Conservation (phyloP, 345 rosid genomes). For the Eucalyptus sp. region DNA sequence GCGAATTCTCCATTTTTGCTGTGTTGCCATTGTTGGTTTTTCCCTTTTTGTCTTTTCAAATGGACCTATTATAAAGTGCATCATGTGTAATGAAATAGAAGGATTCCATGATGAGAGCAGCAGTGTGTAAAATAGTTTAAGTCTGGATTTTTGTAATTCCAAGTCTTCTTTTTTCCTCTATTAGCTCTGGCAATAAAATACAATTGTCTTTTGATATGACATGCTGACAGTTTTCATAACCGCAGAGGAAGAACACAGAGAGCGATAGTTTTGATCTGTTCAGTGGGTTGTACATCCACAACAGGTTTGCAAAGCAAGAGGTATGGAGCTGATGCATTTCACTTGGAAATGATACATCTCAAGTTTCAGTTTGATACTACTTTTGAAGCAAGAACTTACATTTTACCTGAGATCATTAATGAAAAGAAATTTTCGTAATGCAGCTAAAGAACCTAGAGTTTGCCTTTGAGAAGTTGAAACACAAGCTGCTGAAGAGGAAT, state of each 20-base stretch:
- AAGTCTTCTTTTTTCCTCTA: neutral
- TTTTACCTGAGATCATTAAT: neutral
- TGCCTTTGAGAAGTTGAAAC: conserved; percentile 21
- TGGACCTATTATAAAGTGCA: neutral
- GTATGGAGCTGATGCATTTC: conserved; percentile 6
- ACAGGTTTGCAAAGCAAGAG: conserved; percentile 43
- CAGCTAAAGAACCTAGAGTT: conserved; percentile 36
- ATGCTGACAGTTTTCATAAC: neutral
- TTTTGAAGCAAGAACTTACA: neutral
- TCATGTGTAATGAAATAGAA: neutral
- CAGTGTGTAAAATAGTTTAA: neutral
- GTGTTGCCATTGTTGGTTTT: neutral
- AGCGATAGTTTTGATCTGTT: conserved; percentile 34
- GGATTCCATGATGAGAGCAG: neutral
- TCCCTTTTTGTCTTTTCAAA: neutral
- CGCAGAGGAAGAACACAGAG: conserved; percentile 25
- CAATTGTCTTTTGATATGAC: neutral
- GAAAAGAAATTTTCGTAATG: neutral
- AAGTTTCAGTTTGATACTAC: neutral
- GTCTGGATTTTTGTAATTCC: neutral
- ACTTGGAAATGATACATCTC: neutral
- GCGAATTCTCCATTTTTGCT: neutral
- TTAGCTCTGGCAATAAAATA: neutral
- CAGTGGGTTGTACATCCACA: conserved; percentile 30
- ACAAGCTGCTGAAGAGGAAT: conserved; percentile 13